These are phyloP conservation scores for Penicillium taxi DNA, from an alignment of 495 filamentous ascomycete species.

Conservation along the genomic window DNA sequence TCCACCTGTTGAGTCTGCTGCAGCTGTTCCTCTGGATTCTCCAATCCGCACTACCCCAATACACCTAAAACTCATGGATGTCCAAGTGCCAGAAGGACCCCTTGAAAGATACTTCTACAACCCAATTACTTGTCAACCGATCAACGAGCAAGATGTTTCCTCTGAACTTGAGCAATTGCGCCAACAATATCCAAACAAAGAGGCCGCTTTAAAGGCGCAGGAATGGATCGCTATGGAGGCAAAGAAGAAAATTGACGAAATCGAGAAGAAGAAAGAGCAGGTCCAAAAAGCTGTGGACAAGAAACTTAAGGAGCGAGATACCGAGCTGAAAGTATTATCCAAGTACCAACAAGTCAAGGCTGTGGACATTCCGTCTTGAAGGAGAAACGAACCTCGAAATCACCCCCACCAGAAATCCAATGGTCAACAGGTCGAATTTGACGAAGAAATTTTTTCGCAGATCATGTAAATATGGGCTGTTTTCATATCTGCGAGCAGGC, in stretches of 20 bases:
- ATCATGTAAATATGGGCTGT: too few relatives aligned
- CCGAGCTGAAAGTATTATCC: conserved; percentile 38
- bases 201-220: conserved; percentile 33
- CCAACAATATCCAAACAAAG: conserved; percentile 30
- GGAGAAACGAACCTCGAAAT: background rate
- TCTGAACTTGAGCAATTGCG: conserved; percentile 31
- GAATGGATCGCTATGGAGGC: conserved; percentile 34
- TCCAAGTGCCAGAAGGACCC: conserved; percentile 30
- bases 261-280: conserved; percentile 34
- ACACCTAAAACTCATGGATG: conserved; percentile 33
- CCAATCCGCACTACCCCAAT: conserved; percentile 34
- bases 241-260: conserved; percentile 32
- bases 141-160: conserved; percentile 24
- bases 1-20: conserved; percentile 25
- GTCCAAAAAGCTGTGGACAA: conserved; percentile 39
- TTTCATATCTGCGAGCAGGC: too few relatives aligned
- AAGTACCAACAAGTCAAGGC: conserved; percentile 38
- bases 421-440: background rate
- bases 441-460: background rate
- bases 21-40: conserved; percentile 27
- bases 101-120: conserved; percentile 29
- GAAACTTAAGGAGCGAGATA: conserved; percentile 39
- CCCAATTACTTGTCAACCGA: conserved; percentile 33
- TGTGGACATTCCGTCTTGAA: conserved; percentile 27
- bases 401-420: background rate